These are phyloP conservation scores for Neofusicoccum cordaticola DNA, from an alignment of 2,329 filamentous ascomycete genomes.

Conservation along the genomic window DNA sequence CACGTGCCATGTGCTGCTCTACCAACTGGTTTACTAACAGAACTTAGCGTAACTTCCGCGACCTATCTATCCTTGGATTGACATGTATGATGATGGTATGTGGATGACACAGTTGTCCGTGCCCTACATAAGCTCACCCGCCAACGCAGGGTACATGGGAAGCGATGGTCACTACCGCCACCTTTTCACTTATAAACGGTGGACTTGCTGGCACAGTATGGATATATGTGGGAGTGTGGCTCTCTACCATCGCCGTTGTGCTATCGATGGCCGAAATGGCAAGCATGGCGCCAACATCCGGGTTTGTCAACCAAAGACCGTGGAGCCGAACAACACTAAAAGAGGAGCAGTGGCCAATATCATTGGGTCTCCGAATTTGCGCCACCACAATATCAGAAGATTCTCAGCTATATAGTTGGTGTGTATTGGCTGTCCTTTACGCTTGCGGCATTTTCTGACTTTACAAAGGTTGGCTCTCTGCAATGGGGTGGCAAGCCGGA, in stretches of 20 bases:
- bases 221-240: not conserved
- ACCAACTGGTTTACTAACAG: not conserved
- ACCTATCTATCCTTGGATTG: constrained; percentile 51
- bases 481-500: not conserved
- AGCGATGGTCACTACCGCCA: not conserved
- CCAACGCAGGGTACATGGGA: not conserved
- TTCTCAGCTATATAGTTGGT: constrained; percentile 13
- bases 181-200: constrained; percentile 8
- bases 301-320: not conserved
- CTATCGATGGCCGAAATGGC: constrained; percentile 18
- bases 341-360: not conserved
- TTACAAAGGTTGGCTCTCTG: not conserved
- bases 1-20: too few species aligned
- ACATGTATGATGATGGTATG: constrained; percentile 43
- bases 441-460: not conserved
- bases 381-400: constrained; percentile 16
- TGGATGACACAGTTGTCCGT: too few species aligned
- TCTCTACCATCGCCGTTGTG: not conserved
- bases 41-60: constrained; percentile 47
- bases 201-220: constrained; percentile 18
- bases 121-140: not conserved
- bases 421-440: not conserved
- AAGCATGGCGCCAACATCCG: constrained; percentile 17
- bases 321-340: too few species aligned
- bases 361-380: constrained; percentile 18